Conservation (phyloP, 2,329 filamentous ascomycete genomes). For the Lachnellula hyalina region DNA sequence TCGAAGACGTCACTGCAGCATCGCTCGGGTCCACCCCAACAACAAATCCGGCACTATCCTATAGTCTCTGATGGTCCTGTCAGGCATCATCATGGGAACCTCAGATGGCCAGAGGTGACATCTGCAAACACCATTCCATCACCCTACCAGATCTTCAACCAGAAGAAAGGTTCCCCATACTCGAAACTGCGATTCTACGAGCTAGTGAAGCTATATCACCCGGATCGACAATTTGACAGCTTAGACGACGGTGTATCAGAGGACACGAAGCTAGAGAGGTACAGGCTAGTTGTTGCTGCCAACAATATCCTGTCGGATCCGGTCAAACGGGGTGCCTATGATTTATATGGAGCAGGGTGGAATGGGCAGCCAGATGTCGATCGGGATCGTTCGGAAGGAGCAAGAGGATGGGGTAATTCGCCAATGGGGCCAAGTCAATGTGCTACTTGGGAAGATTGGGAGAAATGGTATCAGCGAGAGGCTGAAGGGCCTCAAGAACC, state of each 20-base stretch:
- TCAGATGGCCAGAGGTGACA: conserved; percentile 30
- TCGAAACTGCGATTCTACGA: conserved; percentile 81
- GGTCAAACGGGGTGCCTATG: conserved; percentile 72
- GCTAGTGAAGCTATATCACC: conserved; percentile 93
- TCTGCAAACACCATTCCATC: conserved; percentile 41
- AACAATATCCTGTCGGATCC: conserved; percentile 85
- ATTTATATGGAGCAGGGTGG: conserved; percentile 80
- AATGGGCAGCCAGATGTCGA: conserved; percentile 38
- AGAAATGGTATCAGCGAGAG: conserved; percentile 63
- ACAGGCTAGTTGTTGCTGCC: conserved; percentile 80
- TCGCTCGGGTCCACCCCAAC: conserved; percentile 11
- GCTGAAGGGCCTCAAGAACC: conserved; percentile 45
- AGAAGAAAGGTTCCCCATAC: conserved; percentile 60
- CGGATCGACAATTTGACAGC: conserved; percentile 55
- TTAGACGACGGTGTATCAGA: conserved; percentile 46
- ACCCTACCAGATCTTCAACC: conserved; percentile 81
- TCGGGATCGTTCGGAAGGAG: conserved; percentile 23
- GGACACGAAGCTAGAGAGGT: conserved; percentile 72
- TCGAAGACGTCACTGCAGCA: conserved; percentile 28
- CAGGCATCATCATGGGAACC: conserved; percentile 30
- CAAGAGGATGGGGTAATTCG: conserved; percentile 24
- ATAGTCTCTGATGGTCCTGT: conserved; percentile 34
- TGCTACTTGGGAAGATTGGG: conserved; percentile 98
- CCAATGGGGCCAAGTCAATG: conserved; percentile 54
- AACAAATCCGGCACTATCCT: conserved; percentile 32